phyloP scores from a whole-genome alignment of 2,329 filamentous ascomycete genomes.

The Diplodia sapinea region DNA sequence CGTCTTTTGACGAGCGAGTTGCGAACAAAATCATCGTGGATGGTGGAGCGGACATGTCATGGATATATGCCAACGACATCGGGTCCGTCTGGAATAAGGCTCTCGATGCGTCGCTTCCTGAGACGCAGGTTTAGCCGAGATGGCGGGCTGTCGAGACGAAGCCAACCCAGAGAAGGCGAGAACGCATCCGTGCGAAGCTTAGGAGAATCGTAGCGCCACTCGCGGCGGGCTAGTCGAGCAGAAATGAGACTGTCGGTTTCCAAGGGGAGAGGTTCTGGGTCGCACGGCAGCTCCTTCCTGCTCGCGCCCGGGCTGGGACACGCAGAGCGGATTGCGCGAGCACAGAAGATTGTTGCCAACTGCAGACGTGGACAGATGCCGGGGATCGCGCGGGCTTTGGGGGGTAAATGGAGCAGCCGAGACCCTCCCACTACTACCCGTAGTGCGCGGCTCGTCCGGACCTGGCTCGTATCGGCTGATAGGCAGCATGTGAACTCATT shows the following conservation, averaged over 20 bases:
- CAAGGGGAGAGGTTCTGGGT: neutral
- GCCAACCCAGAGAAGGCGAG: neutral
- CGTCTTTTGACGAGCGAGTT: constrained; percentile 39
- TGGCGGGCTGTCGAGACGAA: neutral
- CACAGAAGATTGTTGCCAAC: constrained; percentile 1
- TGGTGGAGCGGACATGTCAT: constrained; percentile 45
- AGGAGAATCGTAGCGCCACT: constrained; percentile 5
- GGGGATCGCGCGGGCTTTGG: neutral
- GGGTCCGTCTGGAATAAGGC: constrained; percentile 43
- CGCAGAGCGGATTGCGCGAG: neutral
- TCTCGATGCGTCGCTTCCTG: constrained; percentile 11
- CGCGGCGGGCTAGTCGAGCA: neutral
- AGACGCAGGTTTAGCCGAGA: constrained; percentile 22
- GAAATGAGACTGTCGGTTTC: neutral
- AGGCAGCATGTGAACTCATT: constrained; percentile 7
- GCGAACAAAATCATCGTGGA: constrained; percentile 42
- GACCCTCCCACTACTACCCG: constrained; percentile 14
- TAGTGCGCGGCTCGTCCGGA: constrained; percentile 23
- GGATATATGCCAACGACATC: constrained; percentile 54
- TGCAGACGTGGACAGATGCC: neutral
- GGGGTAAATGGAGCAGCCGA: neutral
- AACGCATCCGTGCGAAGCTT: constrained; percentile 1
- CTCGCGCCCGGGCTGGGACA: neutral
- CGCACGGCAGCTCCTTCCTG: too few relatives aligned
- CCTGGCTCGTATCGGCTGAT: constrained; percentile 23